phyloP scores from a whole-genome alignment of 2,329 filamentous ascomycete genomes.

The Aureobasidium sp. region DNA sequence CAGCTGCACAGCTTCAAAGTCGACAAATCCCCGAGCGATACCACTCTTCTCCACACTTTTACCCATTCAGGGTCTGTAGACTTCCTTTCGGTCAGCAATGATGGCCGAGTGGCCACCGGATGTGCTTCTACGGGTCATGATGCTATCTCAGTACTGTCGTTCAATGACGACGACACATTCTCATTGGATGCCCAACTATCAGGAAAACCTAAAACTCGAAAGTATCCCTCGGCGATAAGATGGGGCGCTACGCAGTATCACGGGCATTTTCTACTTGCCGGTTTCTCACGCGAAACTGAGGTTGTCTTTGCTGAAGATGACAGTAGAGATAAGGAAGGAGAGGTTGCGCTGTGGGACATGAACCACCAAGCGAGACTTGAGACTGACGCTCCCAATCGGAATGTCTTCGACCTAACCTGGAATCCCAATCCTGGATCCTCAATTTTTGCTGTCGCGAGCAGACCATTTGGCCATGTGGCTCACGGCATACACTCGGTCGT shows the following conservation, averaged over 20 bases:
- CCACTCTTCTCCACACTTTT: conserved; percentile 22
- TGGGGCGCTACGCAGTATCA: conserved; percentile 39
- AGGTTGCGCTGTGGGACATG: conserved; percentile 50
- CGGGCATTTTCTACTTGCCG: conserved; percentile 45
- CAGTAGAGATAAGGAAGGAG: conserved; percentile 38
- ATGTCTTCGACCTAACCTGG: conserved; percentile 54
- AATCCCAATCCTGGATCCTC: conserved; percentile 40
- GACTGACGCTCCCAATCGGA: conserved; percentile 44
- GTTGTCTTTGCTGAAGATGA: conserved; percentile 21
- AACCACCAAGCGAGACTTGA: conserved; percentile 34
- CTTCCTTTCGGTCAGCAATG: conserved; percentile 41
- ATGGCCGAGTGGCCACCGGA: conserved; percentile 44
- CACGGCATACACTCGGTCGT: conserved; percentile 43
- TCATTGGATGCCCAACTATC: conserved; percentile 13
- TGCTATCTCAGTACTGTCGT: conserved; percentile 30
- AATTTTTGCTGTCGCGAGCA: conserved; percentile 49
- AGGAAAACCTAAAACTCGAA: background rate
- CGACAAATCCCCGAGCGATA: background rate
- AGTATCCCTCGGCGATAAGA: conserved; percentile 39
- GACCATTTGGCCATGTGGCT: conserved; percentile 32
- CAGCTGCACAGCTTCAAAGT: conserved; percentile 15
- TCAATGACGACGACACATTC: background rate
- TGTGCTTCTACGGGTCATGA: conserved; percentile 22
- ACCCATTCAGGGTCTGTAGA: conserved; percentile 44
- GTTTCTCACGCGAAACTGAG: conserved; percentile 41